Evolutionary conservation across 192 early-diverging fungal genomes (phyloP), one percentile per base, ranked within the genome.

Genomic region (Dimargaris xerosporica): DNA sequence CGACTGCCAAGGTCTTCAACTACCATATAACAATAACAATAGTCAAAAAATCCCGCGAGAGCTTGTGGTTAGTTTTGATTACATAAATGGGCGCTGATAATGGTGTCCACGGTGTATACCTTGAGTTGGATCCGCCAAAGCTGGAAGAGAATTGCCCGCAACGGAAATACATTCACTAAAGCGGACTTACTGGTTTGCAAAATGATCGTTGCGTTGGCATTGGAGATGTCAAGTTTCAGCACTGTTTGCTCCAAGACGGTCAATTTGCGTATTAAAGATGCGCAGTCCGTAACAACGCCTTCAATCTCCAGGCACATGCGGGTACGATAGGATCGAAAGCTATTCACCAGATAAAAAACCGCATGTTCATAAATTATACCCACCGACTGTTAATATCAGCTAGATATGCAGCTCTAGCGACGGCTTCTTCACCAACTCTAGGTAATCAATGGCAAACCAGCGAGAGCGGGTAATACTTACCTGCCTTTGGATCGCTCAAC

Each of bases 281-380:
- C 56, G 41, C 56, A 59, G 41, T 59, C 56, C 5, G 56, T 59
- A 29, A 59, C 29, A 17, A 16, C 13, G 1, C 56, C 56, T 59
- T 59, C 56, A 13, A 59, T 2, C 41, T 59, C 56, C 15, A 59
- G 41, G 41, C 41, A 59, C 17, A 59, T 31, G 16, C 56, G 56
- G 1, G 56, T 59, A 3, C 39, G 28, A 42, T 59, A 59, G 15
- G 56, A 29, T 39, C 41, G 56, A 17, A 59, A 59, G n/a, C 50
- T 51, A 21, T 6, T 7, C 19, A 13, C 19, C 13, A n/a, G 50
- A 7, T 7, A 5, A 23, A 6, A 6, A 21, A n/a, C 10, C 19
- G 13, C 6, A 21, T 15, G 50, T 21, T 23, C 50, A 51, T 51
- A 23, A 23, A n/a, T n/a, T n/a, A n/a, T n/a, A n/a, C n/a, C n/a